Evolutionary conservation across 108 stramenopile genomes (phyloP), one percentile per base, ranked within the genome.

Genomic region (Chaetoceros tenuissimus): DNA sequence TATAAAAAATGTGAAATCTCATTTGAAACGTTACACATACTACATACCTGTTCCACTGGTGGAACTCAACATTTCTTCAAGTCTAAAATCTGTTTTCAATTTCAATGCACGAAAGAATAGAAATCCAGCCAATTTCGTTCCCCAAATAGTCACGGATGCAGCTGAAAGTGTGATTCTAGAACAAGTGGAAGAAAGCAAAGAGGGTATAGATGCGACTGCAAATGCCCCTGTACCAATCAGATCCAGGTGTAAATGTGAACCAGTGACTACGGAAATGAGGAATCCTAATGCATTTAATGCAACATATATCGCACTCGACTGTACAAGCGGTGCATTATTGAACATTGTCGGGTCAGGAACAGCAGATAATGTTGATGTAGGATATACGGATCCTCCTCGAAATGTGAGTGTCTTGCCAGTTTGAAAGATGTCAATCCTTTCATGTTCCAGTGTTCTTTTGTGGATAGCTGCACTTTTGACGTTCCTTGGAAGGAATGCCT

Each of bases 201-300:
- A 24, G 3, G 63, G 54, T 0, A 70, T n/a, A 30, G 81, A 63
- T 2, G 81, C 75, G 25, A 75, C 25, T 18, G 73, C 80, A 68
- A 91, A 91, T 0, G 85, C 79, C 31, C 89, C 89, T 0, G 89
- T 85, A 5, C 89, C 89, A 19, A 91, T 58, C 24, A 91, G 51
- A 57, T 91, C 89, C 13, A 91, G 62, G 65, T 91, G 89, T 22
- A 73, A 27, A 48, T 81, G 80, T 13, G 51, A 68, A 30, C 65
- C 62, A 2, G 72, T 70, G 28, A 55, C 31, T 16, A 76, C 10
- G 26, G 63, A 64, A 46, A 76, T 67, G 1, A 76, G 0, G 28
- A 65, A 76, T 1, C 75, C 75, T 0, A 76, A 22, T 3, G 51
- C 31, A 52, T 70, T 59, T 31, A 31, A 24, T 0, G 18, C 24